phyloP scores from a whole-genome alignment of 108 stramenopile genomes.

The Cyclotella sp. region DNA sequence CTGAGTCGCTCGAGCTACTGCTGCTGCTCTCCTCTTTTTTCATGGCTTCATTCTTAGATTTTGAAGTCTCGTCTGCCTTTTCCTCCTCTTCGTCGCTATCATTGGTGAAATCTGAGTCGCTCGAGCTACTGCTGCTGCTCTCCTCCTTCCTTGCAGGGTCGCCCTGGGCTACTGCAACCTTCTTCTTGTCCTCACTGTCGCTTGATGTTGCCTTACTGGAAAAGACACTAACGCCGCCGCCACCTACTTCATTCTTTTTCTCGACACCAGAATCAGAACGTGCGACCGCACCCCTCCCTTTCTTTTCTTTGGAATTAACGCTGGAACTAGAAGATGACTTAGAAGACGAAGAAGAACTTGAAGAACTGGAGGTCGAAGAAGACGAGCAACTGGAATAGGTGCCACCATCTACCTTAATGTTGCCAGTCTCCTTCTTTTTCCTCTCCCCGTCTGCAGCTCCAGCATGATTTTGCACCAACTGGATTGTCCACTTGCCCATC shows the following conservation, averaged over 20 bases:
- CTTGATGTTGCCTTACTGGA: background rate
- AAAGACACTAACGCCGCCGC: background rate
- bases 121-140: constrained; percentile 7
- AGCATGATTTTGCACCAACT: background rate
- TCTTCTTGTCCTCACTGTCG: background rate
- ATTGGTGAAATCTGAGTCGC: background rate
- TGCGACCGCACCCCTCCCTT: background rate
- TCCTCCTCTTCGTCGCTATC: background rate
- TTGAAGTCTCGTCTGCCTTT: background rate
- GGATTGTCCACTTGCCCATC: background rate
- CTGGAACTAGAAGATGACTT: constrained; percentile 4
- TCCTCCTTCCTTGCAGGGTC: background rate
- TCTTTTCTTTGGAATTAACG: background rate
- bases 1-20: constrained; percentile 33
- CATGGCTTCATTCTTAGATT: background rate
- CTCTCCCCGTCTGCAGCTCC: background rate
- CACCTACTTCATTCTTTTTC: background rate
- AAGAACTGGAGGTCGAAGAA: constrained; percentile 35
- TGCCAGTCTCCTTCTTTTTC: background rate
- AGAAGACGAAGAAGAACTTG: constrained; percentile 28
- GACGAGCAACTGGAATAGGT: constrained; percentile 21
- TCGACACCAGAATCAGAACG: background rate
- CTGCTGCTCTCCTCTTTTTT: background rate
- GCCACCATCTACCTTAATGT: background rate
- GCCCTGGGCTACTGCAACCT: too few relatives aligned